phyloP scores from a whole-genome alignment of 208 protist species.

The Trypanosoma grayi region DNA sequence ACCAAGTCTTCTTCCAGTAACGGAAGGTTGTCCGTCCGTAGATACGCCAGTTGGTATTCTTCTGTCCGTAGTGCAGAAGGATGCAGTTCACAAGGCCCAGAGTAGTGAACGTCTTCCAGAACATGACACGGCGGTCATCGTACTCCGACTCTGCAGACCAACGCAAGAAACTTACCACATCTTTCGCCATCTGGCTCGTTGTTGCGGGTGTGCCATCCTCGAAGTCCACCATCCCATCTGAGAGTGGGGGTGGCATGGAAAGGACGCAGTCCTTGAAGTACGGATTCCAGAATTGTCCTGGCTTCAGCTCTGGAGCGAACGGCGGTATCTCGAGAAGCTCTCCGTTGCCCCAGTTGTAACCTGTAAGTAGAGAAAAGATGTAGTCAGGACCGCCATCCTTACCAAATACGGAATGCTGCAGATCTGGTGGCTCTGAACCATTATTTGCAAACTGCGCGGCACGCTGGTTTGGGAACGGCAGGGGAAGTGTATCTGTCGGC shows the following conservation, averaged over 20 bases:
- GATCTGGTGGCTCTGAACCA: constrained; percentile 97
- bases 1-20: constrained; percentile 90
- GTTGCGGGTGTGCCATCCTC: constrained; percentile 97
- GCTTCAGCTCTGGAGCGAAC: constrained; percentile 82
- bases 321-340: constrained; percentile 83
- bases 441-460: constrained; percentile 96
- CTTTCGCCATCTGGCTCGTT: constrained; percentile 97
- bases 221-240: constrained; percentile 96
- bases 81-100: constrained; percentile 82
- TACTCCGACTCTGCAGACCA: constrained; percentile 90
- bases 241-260: constrained; percentile 96
- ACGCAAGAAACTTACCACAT: constrained; percentile 93
- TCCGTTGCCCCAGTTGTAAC: constrained; percentile 96
- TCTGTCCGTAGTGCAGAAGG: constrained; percentile 82
- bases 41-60: constrained; percentile 88
- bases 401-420: constrained; percentile 97
- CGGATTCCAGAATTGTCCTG: constrained; percentile 96
- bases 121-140: constrained; percentile 82
- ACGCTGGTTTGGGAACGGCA: constrained; percentile 97
- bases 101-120: constrained; percentile 84
- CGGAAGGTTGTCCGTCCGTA: constrained; percentile 87
- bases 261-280: constrained; percentile 98
- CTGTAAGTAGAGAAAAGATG: constrained; percentile 97
- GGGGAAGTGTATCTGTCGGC: constrained; percentile 95
- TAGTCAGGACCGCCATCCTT: constrained; percentile 96